Evolutionary conservation across 345 rosid species (phyloP), one percentile per base, ranked within the genome.

Genomic region (Rhodamnia rubescens): DNA sequence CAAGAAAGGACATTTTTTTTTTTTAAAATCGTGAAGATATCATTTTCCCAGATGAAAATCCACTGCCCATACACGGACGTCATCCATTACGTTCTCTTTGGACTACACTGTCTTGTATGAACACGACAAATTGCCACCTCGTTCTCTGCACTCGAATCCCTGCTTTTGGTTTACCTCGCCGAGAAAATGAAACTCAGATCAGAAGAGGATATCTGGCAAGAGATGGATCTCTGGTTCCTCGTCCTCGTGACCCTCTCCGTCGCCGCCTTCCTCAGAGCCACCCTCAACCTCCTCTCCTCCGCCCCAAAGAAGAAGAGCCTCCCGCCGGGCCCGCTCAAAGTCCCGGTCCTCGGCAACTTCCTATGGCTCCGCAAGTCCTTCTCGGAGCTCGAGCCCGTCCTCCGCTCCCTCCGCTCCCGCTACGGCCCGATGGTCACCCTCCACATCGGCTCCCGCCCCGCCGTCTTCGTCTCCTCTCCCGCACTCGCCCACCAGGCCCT

Each of bases 401-500:
- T 84, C 51, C 82, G 86, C 18, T 52, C 81, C 49, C 86, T 84
- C 52, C 82, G 74, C 22, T 52, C 82, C 82, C 40, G 78, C 50
- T 53, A 69, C n/a, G 86, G 82, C 22, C 82, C 86, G 32, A 36
- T 84, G 82, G 86, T 69, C 49, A 54, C 86, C 61, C 29, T 84
- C 82, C 82, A 84, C 20, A 4, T 84, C 20, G 86, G 86, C 82
- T 50, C 22, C 49, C 42, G 18, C 40, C 82, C 83, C 24, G 22
- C 51, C 8, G 56, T 75, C 86, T 85, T 74, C 69, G 21, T 85
- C 83, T 55, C 86, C 26, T 36, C 61, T 53, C 86, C 13, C 7
- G 51, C 74, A 36, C 69, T 85, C 15, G 86, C 83, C 83, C 83
- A 85, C 86, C 36, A 85, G 83, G 86, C 86, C 54, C 83, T 75